Percentiles rank a stretch among this genome's conserved stretches.
Conservation (phyloP, 2,329 filamentous ascomycete genomes). For the Leptodontidium sp. region DNA sequence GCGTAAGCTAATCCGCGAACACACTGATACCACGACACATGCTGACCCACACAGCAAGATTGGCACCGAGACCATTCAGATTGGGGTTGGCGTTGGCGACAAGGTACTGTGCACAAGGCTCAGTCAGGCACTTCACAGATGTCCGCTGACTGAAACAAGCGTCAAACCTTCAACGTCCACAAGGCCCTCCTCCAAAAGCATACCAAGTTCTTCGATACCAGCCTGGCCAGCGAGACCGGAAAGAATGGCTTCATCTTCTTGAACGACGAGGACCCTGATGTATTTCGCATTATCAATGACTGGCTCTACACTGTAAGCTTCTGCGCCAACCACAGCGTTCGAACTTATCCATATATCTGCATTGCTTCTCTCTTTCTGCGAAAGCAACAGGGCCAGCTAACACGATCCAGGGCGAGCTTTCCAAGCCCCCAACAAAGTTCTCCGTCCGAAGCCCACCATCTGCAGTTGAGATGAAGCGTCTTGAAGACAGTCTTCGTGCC, state of each 20-base stretch:
- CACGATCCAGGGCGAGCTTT: background rate
- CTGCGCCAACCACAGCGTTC: background rate
- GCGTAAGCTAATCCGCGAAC: constrained; percentile 15
- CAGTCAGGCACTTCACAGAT: background rate
- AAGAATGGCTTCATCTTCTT: constrained; percentile 27
- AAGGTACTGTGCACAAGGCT: background rate
- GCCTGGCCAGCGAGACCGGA: constrained; percentile 20
- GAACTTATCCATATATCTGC: background rate
- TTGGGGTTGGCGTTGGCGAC: background rate
- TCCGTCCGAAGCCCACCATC: background rate
- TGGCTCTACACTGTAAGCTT: constrained; percentile 27
- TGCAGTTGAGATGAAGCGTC: background rate
- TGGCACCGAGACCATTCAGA: background rate
- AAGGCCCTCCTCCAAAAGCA: constrained; percentile 28
- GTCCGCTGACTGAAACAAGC: constrained; percentile 19
- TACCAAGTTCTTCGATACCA: constrained; percentile 29
- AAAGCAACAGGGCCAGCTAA: background rate
- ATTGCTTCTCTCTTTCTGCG: background rate
- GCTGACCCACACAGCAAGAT: background rate
- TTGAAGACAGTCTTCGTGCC: background rate
- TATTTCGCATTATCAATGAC: constrained; percentile 30
- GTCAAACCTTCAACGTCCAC: constrained; percentile 30
- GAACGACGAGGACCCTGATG: constrained; percentile 25
- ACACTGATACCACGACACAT: background rate
- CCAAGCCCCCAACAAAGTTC: background rate